Base-by-base conservation (phyloP, 805 yeast genomes). In the Saturnispora besseyi region DNA sequence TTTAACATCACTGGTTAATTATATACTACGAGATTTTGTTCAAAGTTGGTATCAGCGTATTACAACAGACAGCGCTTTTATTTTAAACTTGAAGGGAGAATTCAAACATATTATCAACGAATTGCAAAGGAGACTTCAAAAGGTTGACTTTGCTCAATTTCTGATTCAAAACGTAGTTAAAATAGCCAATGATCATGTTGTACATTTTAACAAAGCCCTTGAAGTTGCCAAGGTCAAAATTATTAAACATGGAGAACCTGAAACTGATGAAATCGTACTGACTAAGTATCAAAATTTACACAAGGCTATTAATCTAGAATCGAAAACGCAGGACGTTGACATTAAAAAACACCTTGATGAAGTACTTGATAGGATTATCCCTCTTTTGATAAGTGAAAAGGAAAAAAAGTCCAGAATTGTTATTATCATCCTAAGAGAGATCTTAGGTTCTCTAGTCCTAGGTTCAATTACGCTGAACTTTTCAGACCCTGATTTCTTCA, bases 401-500 rank as follows among this genome's bases (percentile, higher is more conserved):
- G 82, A 75, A 41, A 74, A 72, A 26, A 52, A 63, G 2, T 80
- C 84, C 9, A 69, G 70, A 0, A 70, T 81, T 3, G 80, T 79
- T 0, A 51, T 55, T 0, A 62, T 74, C 0, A 65, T 90, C 9
- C 57, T 83, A 0, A 69, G 81, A 36, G 96, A 90, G 57, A 70
- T 90, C 5, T 48, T 87, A 2, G 62, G 86, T 0, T 70, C 79
- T 24, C 74, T 77, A 49, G 77, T 88, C 0, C 53, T 87, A 10
- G 60, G 63, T 22, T 86, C 88, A 0, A 47, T 77, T 0, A 50
- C 71, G 4, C 60, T 68, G 6, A 75, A 83, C 66, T 57, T 84
- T 1, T 66, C 82, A 0, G 90, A 84, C 45, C 78, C 91, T 1
- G 95, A 88, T 61, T 84, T 79, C 52, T 84, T 84, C 78, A 90